These are phyloP conservation scores for Phlyctochytrium planicorne DNA, from an alignment of 192 early-diverging fungal genomes.

Conservation along the genomic window DNA sequence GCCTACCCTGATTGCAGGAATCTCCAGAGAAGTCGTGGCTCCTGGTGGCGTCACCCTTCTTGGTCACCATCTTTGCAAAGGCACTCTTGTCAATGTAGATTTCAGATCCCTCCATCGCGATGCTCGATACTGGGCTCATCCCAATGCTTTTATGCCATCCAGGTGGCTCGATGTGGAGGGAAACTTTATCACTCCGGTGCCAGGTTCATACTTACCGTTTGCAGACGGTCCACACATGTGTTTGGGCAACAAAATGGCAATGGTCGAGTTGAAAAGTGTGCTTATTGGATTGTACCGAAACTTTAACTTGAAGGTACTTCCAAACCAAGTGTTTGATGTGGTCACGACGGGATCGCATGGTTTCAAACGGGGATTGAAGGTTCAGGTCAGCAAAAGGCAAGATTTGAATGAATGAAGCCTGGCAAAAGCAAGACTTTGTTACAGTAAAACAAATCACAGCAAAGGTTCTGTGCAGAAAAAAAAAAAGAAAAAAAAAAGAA, in stretches of 20 bases:
- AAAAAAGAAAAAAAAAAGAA: too few species aligned
- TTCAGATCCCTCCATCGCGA: slow-evolving; percentile 33
- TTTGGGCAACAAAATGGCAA: slow-evolving; percentile 51
- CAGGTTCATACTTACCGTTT: slow-evolving; percentile 46
- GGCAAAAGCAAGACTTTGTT: too few species aligned
- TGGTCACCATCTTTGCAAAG: too few species aligned
- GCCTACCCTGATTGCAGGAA: neutral
- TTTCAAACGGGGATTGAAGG: slow-evolving; percentile 16
- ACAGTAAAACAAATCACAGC: too few species aligned
- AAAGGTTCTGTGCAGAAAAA: too few species aligned
- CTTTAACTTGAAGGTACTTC: slow-evolving; percentile 13
- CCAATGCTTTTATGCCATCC: slow-evolving; percentile 36
- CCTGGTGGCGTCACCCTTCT: neutral
- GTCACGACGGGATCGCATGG: slow-evolving; percentile 8
- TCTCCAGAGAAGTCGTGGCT: slow-evolving; percentile 17
- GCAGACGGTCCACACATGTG: slow-evolving; percentile 37
- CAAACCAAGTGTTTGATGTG: slow-evolving; percentile 12
- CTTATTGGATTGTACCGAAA: too few species aligned
- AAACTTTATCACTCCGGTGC: slow-evolving; percentile 4
- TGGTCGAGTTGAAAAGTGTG: slow-evolving; percentile 33
- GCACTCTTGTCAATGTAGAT: slow-evolving; percentile 23
- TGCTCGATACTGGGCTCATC: slow-evolving; percentile 27
- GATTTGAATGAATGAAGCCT: too few species aligned
- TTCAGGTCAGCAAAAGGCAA: too few species aligned
- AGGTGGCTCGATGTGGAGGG: slow-evolving; percentile 35